Conservation (phyloP, 495 filamentous ascomycete genomes). For the Aspergillus conjunctus region DNA sequence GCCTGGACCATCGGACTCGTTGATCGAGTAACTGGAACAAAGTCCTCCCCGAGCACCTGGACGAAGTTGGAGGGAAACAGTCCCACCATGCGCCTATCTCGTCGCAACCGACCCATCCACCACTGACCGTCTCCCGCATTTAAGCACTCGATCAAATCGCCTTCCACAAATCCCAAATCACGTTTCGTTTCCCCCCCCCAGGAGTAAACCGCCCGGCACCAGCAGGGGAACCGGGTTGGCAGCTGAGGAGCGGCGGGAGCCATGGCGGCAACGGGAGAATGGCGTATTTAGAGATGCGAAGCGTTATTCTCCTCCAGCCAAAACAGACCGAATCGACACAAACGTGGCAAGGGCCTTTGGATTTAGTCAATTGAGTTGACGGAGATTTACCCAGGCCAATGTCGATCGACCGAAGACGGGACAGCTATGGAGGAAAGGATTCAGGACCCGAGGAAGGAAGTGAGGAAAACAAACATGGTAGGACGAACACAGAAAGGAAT, state of each 20-base stretch:
- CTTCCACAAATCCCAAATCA: conserved; percentile 95
- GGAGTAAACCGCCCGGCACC: conserved; percentile 92
- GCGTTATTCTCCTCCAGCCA: not conserved
- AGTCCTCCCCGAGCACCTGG: conserved; percentile 79
- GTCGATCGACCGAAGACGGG: conserved; percentile 22
- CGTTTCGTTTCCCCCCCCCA: conserved; percentile 96
- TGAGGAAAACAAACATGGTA: conserved; percentile 18
- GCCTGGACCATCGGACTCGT: conserved; percentile 65
- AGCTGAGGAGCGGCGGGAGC: conserved; percentile 63
- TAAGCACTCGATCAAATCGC: conserved; percentile 95
- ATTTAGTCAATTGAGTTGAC: conserved; percentile 9
- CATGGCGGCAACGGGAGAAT: conserved; percentile 44
- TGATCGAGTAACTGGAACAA: conserved; percentile 75
- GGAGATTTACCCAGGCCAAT: not conserved
- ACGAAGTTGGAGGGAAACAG: conserved; percentile 98
- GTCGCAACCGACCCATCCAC: conserved; percentile 91
- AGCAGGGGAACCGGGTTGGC: conserved; percentile 89
- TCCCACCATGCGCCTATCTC: conserved; percentile 85
- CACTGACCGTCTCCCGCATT: conserved; percentile 97
- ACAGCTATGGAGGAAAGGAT: conserved; percentile 13
- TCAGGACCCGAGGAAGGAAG: conserved; percentile 6
- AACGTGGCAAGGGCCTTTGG: not conserved
- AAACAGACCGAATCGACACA: not conserved
- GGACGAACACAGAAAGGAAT: conserved; percentile 8
- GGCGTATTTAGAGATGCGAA: conserved; percentile 4